Conservation (phyloP, 495 filamentous ascomycete genomes). For the Hyaloscypha finlandica region DNA sequence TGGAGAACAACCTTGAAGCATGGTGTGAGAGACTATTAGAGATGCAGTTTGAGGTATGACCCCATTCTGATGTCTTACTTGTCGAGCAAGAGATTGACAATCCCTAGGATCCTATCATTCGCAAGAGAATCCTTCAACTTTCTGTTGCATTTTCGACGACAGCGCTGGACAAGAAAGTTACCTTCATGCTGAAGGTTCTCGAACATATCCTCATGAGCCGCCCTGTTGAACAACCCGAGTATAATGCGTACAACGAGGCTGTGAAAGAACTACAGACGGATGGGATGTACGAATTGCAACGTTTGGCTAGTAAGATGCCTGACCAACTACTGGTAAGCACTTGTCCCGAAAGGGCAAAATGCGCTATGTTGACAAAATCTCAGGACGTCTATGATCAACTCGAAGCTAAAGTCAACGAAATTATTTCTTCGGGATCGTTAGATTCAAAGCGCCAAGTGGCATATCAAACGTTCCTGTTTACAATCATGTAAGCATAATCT, state of each 20-base stretch:
- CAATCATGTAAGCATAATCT: conserved; percentile 68
- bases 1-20: conserved; percentile 70
- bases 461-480: conserved; percentile 81
- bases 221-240: conserved; percentile 65
- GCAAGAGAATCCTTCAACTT: conserved; percentile 79
- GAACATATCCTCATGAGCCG: conserved; percentile 86
- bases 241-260: conserved; percentile 80
- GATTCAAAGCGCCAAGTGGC: conserved; percentile 70
- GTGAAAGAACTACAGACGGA: conserved; percentile 82
- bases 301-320: conserved; percentile 85
- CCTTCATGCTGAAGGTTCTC: conserved; percentile 82
- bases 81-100: neutral
- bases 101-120: conserved; percentile 76
- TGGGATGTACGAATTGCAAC: conserved; percentile 82
- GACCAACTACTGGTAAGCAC: conserved; percentile 66
- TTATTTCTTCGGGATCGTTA: conserved; percentile 68
- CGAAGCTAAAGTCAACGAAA: conserved; percentile 78
- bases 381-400: conserved; percentile 80
- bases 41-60: conserved; percentile 59
- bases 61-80: neutral
- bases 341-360: neutral
- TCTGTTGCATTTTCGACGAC: conserved; percentile 83
- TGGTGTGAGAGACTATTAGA: conserved; percentile 80
- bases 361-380: conserved; percentile 34
- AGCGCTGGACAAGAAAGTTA: conserved; percentile 73